Evolutionary conservation across 106 monocot genomes (phyloP).

Genomic region (Iris macrosiphon): DNA sequence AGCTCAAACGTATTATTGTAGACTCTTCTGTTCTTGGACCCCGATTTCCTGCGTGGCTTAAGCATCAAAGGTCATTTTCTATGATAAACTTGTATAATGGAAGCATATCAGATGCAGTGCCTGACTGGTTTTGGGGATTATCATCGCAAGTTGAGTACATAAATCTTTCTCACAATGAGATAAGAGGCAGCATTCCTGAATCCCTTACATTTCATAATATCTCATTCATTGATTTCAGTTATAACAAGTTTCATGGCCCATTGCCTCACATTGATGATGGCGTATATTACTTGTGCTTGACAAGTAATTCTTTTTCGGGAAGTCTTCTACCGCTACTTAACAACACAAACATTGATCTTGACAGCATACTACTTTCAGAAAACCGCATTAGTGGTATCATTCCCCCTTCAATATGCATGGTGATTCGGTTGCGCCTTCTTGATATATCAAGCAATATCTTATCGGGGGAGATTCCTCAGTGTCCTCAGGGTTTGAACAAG

Average conservation of each 20-base stretch:
- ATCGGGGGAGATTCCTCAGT: conserved; percentile 7
- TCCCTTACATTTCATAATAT: background rate
- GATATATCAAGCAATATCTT: conserved; percentile 28
- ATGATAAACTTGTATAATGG: background rate
- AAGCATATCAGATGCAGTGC: conserved; percentile 10
- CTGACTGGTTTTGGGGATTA: conserved; percentile 24
- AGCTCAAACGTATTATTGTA: background rate
- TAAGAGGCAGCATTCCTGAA: conserved; percentile 12
- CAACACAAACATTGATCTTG: background rate
- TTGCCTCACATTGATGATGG: conserved; percentile 12
- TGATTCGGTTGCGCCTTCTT: background rate
- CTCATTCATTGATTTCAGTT: background rate
- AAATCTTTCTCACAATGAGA: conserved; percentile 12
- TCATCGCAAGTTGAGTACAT: background rate
- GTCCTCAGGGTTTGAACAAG: background rate
- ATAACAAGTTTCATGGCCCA: conserved; percentile 11
- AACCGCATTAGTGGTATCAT: conserved; percentile 10
- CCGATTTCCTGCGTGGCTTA: conserved; percentile 18
- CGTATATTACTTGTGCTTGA: conserved; percentile 1
- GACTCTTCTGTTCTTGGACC: conserved; percentile 9
- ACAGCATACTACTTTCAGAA: background rate
- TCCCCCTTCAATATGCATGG: conserved; percentile 9
- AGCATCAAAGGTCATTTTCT: background rate
- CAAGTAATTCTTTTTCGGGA: conserved; percentile 18
- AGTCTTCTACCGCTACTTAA: background rate